Evolutionary conservation across 2,329 filamentous ascomycete genomes (phyloP).

Genomic region (Domatiomyces globalis): DNA sequence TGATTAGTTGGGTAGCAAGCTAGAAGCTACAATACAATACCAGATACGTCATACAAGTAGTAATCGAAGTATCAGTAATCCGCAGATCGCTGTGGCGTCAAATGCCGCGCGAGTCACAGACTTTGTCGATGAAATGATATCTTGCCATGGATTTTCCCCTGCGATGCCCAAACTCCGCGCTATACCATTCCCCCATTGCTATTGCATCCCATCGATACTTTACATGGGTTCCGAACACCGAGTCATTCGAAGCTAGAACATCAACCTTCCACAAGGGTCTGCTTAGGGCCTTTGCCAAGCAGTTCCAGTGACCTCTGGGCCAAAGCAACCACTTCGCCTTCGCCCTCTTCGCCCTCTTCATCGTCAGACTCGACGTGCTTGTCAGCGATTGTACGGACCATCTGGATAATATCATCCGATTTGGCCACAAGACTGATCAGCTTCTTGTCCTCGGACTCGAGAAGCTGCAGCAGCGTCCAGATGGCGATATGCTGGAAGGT

Average conservation of each 20-base stretch:
- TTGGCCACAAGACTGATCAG: conserved; percentile 80
- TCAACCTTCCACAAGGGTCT: conserved; percentile 64
- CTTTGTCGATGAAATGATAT: background rate
- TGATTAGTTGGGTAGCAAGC: background rate
- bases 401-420: conserved; percentile 78
- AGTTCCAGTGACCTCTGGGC: conserved; percentile 83
- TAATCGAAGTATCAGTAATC: background rate
- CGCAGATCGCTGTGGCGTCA: background rate
- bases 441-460: conserved; percentile 85
- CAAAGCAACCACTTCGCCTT: conserved; percentile 82
- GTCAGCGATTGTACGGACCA: conserved; percentile 83
- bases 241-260: background rate
- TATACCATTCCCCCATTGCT: background rate
- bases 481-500: conserved; percentile 99
- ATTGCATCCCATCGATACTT: background rate
- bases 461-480: conserved; percentile 88
- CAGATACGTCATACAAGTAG: background rate
- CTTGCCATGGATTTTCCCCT: background rate
- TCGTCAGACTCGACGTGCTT: conserved; percentile 77
- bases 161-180: background rate
- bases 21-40: background rate
- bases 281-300: conserved; percentile 62
- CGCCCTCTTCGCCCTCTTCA: conserved; percentile 75
- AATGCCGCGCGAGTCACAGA: background rate
- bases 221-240: background rate